A percentile compares a stretch with the other conserved stretches of the same genome.
Evolutionary conservation across 2,329 filamentous ascomycete genomes (phyloP).

Genomic region (Lecanoromycetidae sp.): DNA sequence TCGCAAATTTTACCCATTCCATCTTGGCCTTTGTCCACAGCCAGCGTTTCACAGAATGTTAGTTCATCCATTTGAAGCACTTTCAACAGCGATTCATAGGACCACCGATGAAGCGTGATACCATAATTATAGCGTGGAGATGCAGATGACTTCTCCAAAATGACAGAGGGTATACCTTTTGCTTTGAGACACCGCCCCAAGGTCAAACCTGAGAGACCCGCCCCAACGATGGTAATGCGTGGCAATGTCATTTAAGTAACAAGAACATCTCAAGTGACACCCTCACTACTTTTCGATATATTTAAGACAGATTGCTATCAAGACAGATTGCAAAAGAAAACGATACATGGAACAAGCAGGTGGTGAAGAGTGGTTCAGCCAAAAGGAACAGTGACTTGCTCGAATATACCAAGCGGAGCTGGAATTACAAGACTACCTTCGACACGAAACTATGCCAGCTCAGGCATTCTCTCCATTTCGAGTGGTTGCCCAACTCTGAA

Average conservation of each 20-base stretch:
- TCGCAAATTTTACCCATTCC: conserved; percentile 19
- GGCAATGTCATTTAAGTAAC: background rate
- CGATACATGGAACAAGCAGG: too few relatives aligned
- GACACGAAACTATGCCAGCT: too few relatives aligned
- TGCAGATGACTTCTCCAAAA: conserved; percentile 26
- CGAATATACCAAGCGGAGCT: too few relatives aligned
- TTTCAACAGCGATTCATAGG: conserved; percentile 26
- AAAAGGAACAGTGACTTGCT: too few relatives aligned
- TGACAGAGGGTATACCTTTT: conserved; percentile 23
- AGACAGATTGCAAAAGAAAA: too few relatives aligned
- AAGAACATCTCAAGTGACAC: too few relatives aligned
- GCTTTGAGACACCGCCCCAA: conserved; percentile 27
- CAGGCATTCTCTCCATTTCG: too few relatives aligned
- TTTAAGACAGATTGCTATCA: too few relatives aligned
- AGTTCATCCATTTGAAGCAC: conserved; percentile 25
- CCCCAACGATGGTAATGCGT: conserved; percentile 31
- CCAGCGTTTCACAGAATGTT: conserved; percentile 24
- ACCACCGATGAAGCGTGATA: conserved; percentile 28
- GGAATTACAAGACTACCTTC: too few relatives aligned
- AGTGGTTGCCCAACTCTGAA: too few relatives aligned
- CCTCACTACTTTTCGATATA: too few relatives aligned
- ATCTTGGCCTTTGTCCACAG: conserved; percentile 23
- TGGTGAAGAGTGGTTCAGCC: too few relatives aligned
- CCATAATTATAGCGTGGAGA: conserved; percentile 27
- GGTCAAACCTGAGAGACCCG: conserved; percentile 34